These are phyloP conservation scores for Stevia rebaudiana DNA, from an alignment of 140 eudicot genomes.

Conservation along the genomic window DNA sequence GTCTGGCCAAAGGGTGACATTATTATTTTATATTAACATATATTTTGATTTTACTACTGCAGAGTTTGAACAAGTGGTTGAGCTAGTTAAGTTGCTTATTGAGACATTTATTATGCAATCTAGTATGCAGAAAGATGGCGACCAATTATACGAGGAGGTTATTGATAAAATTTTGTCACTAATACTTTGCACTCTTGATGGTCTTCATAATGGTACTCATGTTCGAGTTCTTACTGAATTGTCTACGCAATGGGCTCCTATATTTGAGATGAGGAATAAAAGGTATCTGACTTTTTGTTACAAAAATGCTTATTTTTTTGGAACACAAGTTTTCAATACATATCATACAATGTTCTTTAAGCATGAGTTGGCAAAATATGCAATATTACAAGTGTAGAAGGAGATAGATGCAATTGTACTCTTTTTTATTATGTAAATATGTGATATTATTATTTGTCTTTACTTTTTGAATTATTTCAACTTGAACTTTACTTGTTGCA, in stretches of 20 bases:
- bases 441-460: not conserved
- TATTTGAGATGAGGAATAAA: conserved; percentile 48
- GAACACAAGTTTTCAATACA: too few relatives aligned
- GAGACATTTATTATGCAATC: conserved; percentile 38
- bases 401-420: too few relatives aligned
- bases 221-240: conserved; percentile 25
- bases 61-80: conserved; percentile 51
- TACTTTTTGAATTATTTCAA: not conserved
- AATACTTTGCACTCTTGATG: conserved; percentile 72
- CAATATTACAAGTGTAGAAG: too few relatives aligned
- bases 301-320: too few relatives aligned
- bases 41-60: conserved; percentile 20
- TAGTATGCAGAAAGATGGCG: conserved; percentile 25
- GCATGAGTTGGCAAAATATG: too few relatives aligned
- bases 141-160: conserved; percentile 33
- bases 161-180: conserved; percentile 49
- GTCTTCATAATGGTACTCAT: conserved; percentile 35
- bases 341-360: too few relatives aligned
- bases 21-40: not conserved
- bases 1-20: not conserved
- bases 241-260: conserved; percentile 60
- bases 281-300: conserved; percentile 35
- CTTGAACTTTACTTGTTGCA: conserved; percentile 29
- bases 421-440: not conserved
- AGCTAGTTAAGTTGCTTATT: conserved; percentile 46